Percentiles rank a stretch among this genome's conserved stretches.
Evolutionary conservation across 805 yeast species (phyloP).

Genomic region (Jamesozyma lodderae): DNA sequence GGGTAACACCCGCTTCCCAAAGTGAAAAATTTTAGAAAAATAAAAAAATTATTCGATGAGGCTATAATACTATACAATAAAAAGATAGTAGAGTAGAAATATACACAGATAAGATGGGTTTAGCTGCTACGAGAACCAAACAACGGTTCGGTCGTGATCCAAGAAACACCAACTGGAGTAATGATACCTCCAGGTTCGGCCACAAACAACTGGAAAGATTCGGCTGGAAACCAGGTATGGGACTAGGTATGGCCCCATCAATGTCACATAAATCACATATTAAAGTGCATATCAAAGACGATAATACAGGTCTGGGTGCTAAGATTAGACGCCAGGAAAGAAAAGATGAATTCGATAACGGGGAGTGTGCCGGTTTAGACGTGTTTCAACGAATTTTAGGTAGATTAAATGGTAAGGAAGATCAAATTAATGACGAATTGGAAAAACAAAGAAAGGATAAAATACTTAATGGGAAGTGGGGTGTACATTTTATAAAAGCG

Average conservation of each 20-base stretch:
- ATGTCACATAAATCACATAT: slow-evolving; percentile 68
- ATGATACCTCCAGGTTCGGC: slow-evolving; percentile 75
- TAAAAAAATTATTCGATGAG: neutral
- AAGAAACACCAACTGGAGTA: slow-evolving; percentile 89
- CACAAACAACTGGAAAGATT: slow-evolving; percentile 69
- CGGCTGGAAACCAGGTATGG: slow-evolving; percentile 92
- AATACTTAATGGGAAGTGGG: slow-evolving; percentile 79
- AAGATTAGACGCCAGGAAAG: slow-evolving; percentile 48
- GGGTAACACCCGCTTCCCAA: no score
- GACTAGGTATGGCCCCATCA: slow-evolving; percentile 51
- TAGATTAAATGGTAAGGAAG: slow-evolving; percentile 78
- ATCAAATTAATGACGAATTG: slow-evolving; percentile 50
- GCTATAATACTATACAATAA: neutral
- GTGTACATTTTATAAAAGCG: slow-evolving; percentile 79
- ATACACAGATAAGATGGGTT: slow-evolving; percentile 44
- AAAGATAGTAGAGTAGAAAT: neutral
- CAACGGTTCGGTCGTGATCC: slow-evolving; percentile 90
- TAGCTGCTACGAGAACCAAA: slow-evolving; percentile 70
- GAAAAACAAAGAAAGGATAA: slow-evolving; percentile 60
- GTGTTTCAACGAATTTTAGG: slow-evolving; percentile 88
- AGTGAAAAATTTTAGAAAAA: no score
- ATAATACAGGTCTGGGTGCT: slow-evolving; percentile 86
- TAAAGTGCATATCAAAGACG: slow-evolving; percentile 73
- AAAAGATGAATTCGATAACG: slow-evolving; percentile 64
- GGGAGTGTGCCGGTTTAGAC: slow-evolving; percentile 84